phyloP scores from a whole-genome alignment of 2,329 filamentous ascomycete genomes.

The Fusarium xyrophilum region DNA sequence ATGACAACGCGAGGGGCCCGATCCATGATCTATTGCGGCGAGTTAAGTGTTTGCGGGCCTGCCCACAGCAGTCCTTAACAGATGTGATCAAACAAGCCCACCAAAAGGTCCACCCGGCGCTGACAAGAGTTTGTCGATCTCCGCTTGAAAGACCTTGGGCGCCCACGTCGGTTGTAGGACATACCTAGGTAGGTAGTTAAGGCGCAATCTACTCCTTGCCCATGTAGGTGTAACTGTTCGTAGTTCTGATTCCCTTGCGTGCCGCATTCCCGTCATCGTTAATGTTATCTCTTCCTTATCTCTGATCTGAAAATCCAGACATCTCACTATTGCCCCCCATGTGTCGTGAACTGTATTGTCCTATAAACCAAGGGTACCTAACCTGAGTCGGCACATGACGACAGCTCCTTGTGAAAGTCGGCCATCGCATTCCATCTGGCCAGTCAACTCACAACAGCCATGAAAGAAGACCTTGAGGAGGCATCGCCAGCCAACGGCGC shows the following conservation, averaged over 20 bases:
- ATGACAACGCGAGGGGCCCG: background rate
- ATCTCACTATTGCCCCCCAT: background rate
- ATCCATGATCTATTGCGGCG: background rate
- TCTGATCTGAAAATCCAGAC: background rate
- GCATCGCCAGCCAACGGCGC: conserved; percentile 20
- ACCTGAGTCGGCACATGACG: conserved; percentile 9
- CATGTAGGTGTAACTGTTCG: conserved; percentile 2
- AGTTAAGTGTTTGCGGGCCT: conserved; percentile 12
- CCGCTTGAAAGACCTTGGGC: conserved; percentile 22
- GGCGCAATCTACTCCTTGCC: conserved; percentile 15
- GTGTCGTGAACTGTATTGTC: background rate
- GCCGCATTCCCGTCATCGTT: conserved; percentile 8
- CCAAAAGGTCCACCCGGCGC: conserved; percentile 10
- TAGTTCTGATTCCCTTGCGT: conserved; percentile 10
- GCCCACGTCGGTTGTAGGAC: background rate
- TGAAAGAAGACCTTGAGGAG: conserved; percentile 35
- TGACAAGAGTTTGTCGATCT: conserved; percentile 22
- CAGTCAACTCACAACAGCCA: conserved; percentile 8
- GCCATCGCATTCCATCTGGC: conserved; percentile 1
- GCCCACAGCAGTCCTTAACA: conserved; percentile 11
- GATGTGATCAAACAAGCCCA: background rate
- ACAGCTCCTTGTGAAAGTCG: conserved; percentile 12
- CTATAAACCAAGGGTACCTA: background rate
- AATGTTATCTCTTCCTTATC: background rate
- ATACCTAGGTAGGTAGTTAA: background rate